Base-by-base conservation (phyloP, 2,329 filamentous ascomycete genomes). In the Aureobasidium sp. region DNA sequence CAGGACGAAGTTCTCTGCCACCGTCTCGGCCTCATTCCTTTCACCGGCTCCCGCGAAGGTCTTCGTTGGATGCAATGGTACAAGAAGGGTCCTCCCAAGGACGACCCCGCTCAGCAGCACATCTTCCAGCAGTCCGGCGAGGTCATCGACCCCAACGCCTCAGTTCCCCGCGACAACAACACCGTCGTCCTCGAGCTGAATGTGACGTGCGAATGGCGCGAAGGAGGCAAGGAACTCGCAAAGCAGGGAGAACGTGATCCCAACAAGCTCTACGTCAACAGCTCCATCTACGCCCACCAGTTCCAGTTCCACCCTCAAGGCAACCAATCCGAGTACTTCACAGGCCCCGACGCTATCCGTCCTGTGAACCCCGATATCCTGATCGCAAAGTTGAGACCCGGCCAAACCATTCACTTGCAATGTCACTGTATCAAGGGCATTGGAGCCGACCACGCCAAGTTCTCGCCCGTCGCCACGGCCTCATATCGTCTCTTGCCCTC, bases 361-460 rank as follows among this genome's bases (percentile, higher is more conserved):
- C 83, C 91, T 21, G 83, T 88, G 35, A 89, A 97, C 71, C 91
- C 91, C 1, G 87, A 96, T 66, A 96, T 98, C 58, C 75, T 98
- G 54, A 83, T 98, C 66, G 90, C 90, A 56, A 98, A 98, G 75
- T 74, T 98, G 70, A 84, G 93, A 24, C 93, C 94, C 0, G 87
- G 86, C 4, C 94, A 98, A 75, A 80, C 82, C 62, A 88, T 98
- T 63, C 79, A 88, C 64, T 76, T 96, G 57, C 83, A 87, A 60
- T 86, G 95, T 79, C 90, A 97, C 75, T 93, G 91, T 73, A 84
- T 95, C 73, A 95, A 96, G 74, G 93, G 94, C 56, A 83, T 94
- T 60, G 93, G 93, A 42, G 83, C 85, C 59, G 93, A 98, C 70
- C 93, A 98, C 70, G 86, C 93, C 62, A 98, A 98, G 71, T 98